phyloP scores from a whole-genome alignment of 179 eudicot species.

The Gypsophila paniculata region DNA sequence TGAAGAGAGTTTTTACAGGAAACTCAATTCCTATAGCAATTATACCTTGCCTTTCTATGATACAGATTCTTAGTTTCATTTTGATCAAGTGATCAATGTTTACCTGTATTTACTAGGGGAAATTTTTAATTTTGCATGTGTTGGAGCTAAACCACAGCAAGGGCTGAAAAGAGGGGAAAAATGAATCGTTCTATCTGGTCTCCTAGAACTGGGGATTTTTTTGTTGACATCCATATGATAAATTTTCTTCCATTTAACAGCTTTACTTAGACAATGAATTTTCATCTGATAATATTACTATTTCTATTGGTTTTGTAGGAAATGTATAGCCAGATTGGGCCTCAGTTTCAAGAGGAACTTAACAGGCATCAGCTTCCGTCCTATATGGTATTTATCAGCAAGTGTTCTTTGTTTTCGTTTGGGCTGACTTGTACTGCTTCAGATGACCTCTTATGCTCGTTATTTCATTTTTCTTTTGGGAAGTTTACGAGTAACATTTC shows the following conservation, averaged over 20 bases:
- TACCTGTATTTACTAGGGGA: not conserved
- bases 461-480: not conserved
- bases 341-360: conserved; percentile 89
- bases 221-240: not conserved
- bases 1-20: not conserved
- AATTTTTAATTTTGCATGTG: not conserved
- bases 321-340: conserved; percentile 88
- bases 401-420: not conserved
- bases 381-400: conserved; percentile 49
- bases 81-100: not conserved
- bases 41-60: not conserved
- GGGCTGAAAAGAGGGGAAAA: not conserved
- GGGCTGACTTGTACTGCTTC: not conserved
- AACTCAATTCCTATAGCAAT: not conserved
- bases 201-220: not conserved
- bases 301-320: conserved; percentile 47
- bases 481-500: not conserved
- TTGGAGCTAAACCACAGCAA: not conserved
- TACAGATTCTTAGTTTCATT: not conserved
- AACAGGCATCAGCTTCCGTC: conserved; percentile 80
- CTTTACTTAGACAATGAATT: not conserved
- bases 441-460: not conserved
- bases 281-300: conserved; percentile 5
- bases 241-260: not conserved
- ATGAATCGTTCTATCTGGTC: not conserved